Base-by-base conservation (phyloP, 2,329 filamentous ascomycete genomes). In the Calonectria hawksworthii region DNA sequence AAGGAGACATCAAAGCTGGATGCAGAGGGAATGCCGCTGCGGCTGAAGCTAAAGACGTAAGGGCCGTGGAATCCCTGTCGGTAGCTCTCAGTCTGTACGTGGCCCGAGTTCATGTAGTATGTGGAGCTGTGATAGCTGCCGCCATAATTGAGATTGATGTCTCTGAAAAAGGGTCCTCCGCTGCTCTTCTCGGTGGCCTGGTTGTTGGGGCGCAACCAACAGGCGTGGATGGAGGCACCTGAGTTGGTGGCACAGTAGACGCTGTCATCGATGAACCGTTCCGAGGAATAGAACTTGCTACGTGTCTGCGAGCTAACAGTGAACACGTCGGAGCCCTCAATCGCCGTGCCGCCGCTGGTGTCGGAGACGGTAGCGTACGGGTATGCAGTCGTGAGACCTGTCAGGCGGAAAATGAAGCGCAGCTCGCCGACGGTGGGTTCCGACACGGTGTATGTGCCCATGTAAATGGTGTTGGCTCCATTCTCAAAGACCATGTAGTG, bases 251-350 rank as follows among this genome's bases (percentile, higher is more conserved):
- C 66, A 26, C 66, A 68, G 18, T 68, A 68, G 50, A 59, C 66
- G 23, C 51, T 47, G 51, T 68, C 66, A 18, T 68, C 66, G 23
- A 68, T 68, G 51, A 68, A 68, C 2, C 66, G 51, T 14, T 68
- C 66, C 8, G 66, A 68, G 1, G 66, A 68, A n/a, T 68, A 68
- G 66, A 68, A 68, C 36, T 68, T 68, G 66, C 66, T 68, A 13
- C 66, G 66, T 14, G 66, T 68, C 51, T 68, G 66, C 18, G 51
- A 47, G 51, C 51, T 47, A 23, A 68, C 66, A 10, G 66, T 47
- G 36, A 59, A 68, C 18, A 68, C 66, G 14, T 68, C 66, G 30
- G 66, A 68, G 1, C 26, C 66, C 51, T 68, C 66, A 34, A 68
- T 68, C 18, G 66, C 66, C 16, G 66, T 68, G 36, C 66, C 66